A percentile compares a stretch with the other conserved stretches of the same genome.
Conservation (phyloP, 1,139 yeast species). For the Pichia inconspicua region DNA sequence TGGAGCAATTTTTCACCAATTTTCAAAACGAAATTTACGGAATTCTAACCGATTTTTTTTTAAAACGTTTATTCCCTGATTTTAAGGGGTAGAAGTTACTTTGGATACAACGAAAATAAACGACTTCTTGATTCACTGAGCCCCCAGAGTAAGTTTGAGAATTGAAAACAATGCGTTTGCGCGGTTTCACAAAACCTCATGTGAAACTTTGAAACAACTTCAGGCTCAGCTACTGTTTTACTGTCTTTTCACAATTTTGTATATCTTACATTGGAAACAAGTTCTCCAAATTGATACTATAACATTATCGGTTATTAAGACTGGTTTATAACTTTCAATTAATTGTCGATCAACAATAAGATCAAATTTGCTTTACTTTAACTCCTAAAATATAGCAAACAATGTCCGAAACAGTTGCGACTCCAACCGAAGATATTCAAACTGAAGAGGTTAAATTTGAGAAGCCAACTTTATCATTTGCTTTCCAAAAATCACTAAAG, state of each 20-base stretch:
- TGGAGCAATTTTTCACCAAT: too few species aligned
- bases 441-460: background rate
- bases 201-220: background rate
- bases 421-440: background rate
- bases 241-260: background rate
- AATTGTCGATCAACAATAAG: too few species aligned
- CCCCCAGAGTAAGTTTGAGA: background rate
- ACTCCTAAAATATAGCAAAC: too few species aligned
- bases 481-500: background rate
- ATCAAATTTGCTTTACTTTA: too few species aligned
- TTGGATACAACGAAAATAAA: background rate
- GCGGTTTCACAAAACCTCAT: background rate
- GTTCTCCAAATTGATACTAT: too few species aligned
- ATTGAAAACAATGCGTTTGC: background rate
- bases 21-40: too few species aligned
- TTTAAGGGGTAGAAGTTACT: too few species aligned
- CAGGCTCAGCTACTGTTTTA: background rate
- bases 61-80: too few species aligned
- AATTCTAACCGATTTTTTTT: too few species aligned
- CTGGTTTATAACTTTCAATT: too few species aligned
- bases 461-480: background rate
- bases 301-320: too few species aligned
- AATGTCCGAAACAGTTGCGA: background rate
- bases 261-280: background rate
- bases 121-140: background rate